Conservation (phyloP, 768 basidiomycete genomes). For the Tylopilus sp. region DNA sequence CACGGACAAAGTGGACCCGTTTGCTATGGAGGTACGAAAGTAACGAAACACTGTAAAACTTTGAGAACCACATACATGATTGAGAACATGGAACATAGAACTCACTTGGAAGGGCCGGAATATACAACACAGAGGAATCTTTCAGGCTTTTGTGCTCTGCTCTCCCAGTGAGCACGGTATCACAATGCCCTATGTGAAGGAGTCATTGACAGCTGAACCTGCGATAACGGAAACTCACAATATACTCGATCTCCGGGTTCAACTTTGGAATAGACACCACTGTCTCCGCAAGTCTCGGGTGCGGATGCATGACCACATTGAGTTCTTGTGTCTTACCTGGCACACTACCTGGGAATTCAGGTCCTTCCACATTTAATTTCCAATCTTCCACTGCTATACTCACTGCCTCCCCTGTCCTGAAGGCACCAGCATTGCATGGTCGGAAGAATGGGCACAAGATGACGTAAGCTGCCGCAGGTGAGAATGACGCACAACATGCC, state of each 20-base stretch:
- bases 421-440: slow-evolving; percentile 19
- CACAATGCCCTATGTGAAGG: slow-evolving; percentile 59
- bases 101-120: slow-evolving; percentile 55
- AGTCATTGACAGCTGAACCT: no score
- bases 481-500: slow-evolving; percentile 66
- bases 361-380: slow-evolving; percentile 49
- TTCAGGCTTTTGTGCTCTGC: slow-evolving; percentile 40
- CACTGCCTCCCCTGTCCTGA: not conserved
- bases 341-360: slow-evolving; percentile 52
- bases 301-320: slow-evolving; percentile 55
- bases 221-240: slow-evolving; percentile 33
- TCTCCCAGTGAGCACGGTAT: slow-evolving; percentile 56
- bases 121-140: slow-evolving; percentile 57
- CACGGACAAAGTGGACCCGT: slow-evolving; percentile 42
- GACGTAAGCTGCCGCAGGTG: slow-evolving; percentile 55
- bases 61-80: not conserved
- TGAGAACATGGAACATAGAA: not conserved
- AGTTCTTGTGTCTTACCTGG: slow-evolving; percentile 56
- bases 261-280: slow-evolving; percentile 57
- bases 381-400: slow-evolving; percentile 46
- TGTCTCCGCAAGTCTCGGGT: slow-evolving; percentile 50
- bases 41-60: slow-evolving; percentile 40
- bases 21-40: slow-evolving; percentile 50
- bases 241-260: slow-evolving; percentile 64
- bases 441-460: slow-evolving; percentile 68